These are phyloP conservation scores for Metahyphopichia silvanorum DNA, from an alignment of 805 yeast species.

Conservation along the genomic window DNA sequence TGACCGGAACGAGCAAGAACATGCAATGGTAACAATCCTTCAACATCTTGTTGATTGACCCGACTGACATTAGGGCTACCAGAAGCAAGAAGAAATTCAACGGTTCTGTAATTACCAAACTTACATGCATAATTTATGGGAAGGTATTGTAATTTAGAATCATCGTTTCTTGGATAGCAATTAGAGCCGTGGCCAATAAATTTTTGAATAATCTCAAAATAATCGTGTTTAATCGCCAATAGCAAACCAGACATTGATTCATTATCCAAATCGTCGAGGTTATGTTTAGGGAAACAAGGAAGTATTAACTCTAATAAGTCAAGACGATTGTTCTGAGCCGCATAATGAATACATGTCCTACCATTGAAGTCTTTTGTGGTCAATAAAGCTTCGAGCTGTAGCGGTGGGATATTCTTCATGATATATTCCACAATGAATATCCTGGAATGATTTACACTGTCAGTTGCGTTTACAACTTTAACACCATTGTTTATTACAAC, in stretches of 20 bases:
- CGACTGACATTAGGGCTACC: conserved; percentile 19
- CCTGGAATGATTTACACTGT: conserved; percentile 36
- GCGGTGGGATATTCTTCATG: conserved; percentile 17
- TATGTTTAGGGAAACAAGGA: conserved; percentile 29
- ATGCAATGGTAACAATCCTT: conserved; percentile 85
- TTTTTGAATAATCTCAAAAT: conserved; percentile 39
- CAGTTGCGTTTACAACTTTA: conserved; percentile 34
- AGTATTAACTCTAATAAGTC: conserved; percentile 43
- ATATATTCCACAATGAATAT: conserved; percentile 33
- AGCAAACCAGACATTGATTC: conserved; percentile 81
- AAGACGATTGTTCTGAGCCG: conserved; percentile 54
- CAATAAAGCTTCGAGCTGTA: conserved; percentile 18
- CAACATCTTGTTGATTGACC: conserved; percentile 67
- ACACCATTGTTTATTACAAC: conserved; percentile 43
- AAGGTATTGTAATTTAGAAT: conserved; percentile 57
- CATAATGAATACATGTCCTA: conserved; percentile 83
- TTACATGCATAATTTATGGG: conserved; percentile 88
- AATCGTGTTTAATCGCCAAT: conserved; percentile 69
- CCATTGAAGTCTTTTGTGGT: conserved; percentile 61
- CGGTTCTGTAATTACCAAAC: conserved; percentile 70
- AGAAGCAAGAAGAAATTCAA: conserved; percentile 55
- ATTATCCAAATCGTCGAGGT: conserved; percentile 57
- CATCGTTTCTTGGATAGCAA: conserved; percentile 44
- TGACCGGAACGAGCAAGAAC: conserved; percentile 86
- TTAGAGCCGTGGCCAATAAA: conserved; percentile 33